Conservation (phyloP, 2,329 filamentous ascomycete genomes). For the Penicillium sp. region DNA sequence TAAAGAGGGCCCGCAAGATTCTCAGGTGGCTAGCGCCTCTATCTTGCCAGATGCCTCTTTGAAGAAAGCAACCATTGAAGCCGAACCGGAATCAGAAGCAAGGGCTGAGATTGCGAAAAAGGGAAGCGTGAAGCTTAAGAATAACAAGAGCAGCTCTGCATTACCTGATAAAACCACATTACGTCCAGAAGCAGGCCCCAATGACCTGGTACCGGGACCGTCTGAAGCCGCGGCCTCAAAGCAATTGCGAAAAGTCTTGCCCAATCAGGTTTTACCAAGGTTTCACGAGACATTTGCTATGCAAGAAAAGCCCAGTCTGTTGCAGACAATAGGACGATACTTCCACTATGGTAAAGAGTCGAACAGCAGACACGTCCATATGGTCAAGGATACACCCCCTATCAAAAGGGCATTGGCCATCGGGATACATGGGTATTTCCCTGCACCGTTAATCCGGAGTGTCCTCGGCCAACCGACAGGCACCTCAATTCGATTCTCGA, state of each 20-base stretch:
- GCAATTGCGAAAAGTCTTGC: slow-evolving; percentile 29
- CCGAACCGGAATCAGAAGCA: no score
- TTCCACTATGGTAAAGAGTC: slow-evolving; percentile 47
- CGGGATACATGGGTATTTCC: slow-evolving; percentile 89
- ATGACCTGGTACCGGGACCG: no score
- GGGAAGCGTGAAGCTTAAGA: no score
- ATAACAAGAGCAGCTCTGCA: no score
- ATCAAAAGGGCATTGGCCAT: slow-evolving; percentile 84
- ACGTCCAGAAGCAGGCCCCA: no score
- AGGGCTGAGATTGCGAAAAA: no score
- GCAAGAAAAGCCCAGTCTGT: no score
- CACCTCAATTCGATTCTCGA: slow-evolving; percentile 86
- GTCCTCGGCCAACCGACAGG: slow-evolving; percentile 92
- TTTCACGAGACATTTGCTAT: slow-evolving; percentile 49
- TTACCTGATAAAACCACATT: no score
- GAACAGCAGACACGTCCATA: slow-evolving; percentile 61
- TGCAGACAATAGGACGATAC: slow-evolving; percentile 40
- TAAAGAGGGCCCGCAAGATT: no score
- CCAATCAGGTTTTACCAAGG: slow-evolving; percentile 43
- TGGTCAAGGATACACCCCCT: slow-evolving; percentile 58
- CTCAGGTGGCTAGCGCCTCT: no score
- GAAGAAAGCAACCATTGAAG: no score
- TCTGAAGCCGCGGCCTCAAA: slow-evolving; percentile 27
- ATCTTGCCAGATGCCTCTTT: no score
- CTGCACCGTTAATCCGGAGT: slow-evolving; percentile 73